phyloP scores from a whole-genome alignment of 192 early-diverging fungal species.

The Ramicandelaber brevisporus region DNA sequence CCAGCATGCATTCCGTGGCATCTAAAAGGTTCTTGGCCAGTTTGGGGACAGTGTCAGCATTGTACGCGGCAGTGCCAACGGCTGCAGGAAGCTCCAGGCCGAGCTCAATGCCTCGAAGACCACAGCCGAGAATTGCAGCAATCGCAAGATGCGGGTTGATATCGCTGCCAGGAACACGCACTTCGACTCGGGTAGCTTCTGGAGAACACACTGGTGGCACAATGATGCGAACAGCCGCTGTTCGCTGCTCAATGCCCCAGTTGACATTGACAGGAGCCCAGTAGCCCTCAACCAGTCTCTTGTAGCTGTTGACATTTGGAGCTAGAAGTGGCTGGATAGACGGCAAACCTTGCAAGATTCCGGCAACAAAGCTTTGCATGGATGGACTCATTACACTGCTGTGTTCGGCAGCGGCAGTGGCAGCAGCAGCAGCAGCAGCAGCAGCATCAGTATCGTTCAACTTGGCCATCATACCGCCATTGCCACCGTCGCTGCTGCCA shows the following conservation, averaged over 20 bases:
- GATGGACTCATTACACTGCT: slow-evolving; percentile 17
- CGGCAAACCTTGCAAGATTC: slow-evolving; percentile 29
- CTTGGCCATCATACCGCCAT: no score
- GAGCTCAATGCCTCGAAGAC: slow-evolving; percentile 38
- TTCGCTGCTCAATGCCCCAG: slow-evolving; percentile 52
- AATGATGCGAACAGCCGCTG: slow-evolving; percentile 45
- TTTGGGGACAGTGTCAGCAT: no score
- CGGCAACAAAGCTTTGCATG: slow-evolving; percentile 26
- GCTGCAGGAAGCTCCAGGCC: slow-evolving; percentile 20
- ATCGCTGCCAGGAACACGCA: slow-evolving; percentile 63
- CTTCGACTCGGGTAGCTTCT: slow-evolving; percentile 40
- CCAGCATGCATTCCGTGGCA: slow-evolving; percentile 35
- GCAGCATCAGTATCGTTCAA: slow-evolving; percentile 26
- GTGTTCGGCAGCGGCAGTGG: slow-evolving; percentile 4
- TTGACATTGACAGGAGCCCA: slow-evolving; percentile 66
- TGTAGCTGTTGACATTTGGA: slow-evolving; percentile 64
- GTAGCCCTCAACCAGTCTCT: slow-evolving; percentile 54
- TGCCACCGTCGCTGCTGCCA: no score
- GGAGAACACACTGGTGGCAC: slow-evolving; percentile 38
- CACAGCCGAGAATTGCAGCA: slow-evolving; percentile 40
- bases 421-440: background rate
- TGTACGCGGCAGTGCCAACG: no score
- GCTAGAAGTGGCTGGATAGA: slow-evolving; percentile 44
- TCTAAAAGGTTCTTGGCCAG: slow-evolving; percentile 35
- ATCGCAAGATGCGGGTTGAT: slow-evolving; percentile 53